Base-by-base conservation (phyloP, 2,329 filamentous ascomycete species). In the Exophiala aquamarina region DNA sequence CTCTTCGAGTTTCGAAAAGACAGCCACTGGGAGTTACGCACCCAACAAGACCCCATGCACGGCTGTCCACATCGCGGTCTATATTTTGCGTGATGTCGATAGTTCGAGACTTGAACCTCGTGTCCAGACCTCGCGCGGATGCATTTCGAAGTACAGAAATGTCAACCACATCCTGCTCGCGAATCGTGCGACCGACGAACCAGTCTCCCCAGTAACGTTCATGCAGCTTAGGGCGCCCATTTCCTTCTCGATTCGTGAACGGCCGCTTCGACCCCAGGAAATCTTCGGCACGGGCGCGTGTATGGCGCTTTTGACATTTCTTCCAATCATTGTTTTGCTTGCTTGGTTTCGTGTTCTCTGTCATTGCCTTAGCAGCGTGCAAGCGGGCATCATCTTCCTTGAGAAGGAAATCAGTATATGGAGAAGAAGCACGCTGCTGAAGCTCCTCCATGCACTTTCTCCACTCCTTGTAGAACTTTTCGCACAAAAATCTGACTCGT, bases 31-130 rank as follows among this genome's bases (percentile, higher is more conserved):
- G 87, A 0, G 86, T 89, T 8, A 90, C 70, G 59, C 87, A 91
- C 0, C 79, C 76, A 2, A 79, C 70, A 4, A 87, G 71, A 0
- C 86, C 87, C 32, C 77, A 73, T 0, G 68, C 65, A 0, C 63
- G 63, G 2, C 52, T 64, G 41, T 79, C 73, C 1, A 64, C 65
- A 9, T 75, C 73, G 11, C 85, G 73, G 59, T 89, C 83, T 7
- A 89, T 74, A 42, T 89, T 90, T 59, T 91, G 87, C 4, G 83
- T 87, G 0, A 88, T 67, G 49, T 92, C 84, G 55, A 82, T 74
- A 28, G 61, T 66, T 38, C 68, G 61, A 48, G 67, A 74, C 60
- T 84, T 83, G 61, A 69, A 80, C 11, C 72, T 68, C 32, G 77
- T 73, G 59, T 90, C 86, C 49, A 74, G 79, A 0, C 72, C 74